phyloP scores from a whole-genome alignment of 2,329 filamentous ascomycete species.

The Ceratocystis destructans region DNA sequence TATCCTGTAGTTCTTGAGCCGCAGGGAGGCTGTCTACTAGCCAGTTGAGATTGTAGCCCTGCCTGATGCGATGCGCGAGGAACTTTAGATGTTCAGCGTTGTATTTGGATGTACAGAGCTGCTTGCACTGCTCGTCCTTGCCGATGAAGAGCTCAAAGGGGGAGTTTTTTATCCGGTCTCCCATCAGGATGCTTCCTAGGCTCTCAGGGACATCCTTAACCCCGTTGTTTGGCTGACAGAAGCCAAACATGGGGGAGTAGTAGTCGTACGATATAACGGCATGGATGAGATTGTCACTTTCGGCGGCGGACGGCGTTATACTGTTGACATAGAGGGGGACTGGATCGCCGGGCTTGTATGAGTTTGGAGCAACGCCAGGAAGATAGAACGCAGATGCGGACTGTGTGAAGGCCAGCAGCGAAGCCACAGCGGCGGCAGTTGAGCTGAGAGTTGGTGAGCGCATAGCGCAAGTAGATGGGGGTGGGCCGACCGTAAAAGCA shows the following conservation, averaged over 20 bases:
- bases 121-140: conserved; percentile 74
- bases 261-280: conserved; percentile 96
- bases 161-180: conserved; percentile 93
- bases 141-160: conserved; percentile 82
- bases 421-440: conserved; percentile 32
- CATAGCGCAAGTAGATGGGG: conserved; percentile 9
- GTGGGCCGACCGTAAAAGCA: not conserved
- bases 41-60: conserved; percentile 91
- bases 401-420: conserved; percentile 39
- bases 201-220: conserved; percentile 61
- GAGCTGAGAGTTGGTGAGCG: conserved; percentile 12
- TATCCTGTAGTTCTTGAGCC: conserved; percentile 67
- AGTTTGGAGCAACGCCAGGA: conserved; percentile 85
- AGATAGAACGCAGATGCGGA: conserved; percentile 74
- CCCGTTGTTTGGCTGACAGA: conserved; percentile 68
- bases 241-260: conserved; percentile 76
- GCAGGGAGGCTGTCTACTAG: conserved; percentile 87
- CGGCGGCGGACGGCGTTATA: conserved; percentile 70
- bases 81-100: conserved; percentile 56
- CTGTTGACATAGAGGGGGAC: conserved; percentile 89
- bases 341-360: conserved; percentile 64
- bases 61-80: conserved; percentile 65
- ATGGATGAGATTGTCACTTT: conserved; percentile 65
- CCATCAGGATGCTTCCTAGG: conserved; percentile 90
- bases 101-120: conserved; percentile 55